Conservation (phyloP, 139 green algal genomes). For the Monoraphidium neglectum region DNA sequence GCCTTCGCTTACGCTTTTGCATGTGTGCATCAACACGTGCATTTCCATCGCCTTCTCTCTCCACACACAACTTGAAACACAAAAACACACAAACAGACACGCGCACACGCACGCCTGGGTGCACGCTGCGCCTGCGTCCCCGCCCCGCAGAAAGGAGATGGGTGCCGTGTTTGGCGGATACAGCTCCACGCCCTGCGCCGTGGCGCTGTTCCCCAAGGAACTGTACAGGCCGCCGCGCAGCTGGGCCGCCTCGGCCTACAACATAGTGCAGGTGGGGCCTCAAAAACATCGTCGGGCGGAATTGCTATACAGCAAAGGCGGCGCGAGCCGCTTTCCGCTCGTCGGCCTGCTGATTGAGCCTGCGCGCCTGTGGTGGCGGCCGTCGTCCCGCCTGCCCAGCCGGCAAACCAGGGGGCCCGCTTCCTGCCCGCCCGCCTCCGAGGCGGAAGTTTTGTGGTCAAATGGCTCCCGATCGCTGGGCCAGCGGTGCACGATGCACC, state of each 20-base stretch:
- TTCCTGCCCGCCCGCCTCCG: too few relatives aligned
- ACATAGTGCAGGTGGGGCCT: too few relatives aligned
- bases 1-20: not conserved
- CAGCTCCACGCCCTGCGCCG: conserved; percentile 6
- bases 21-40: not conserved
- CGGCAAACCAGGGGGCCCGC: too few relatives aligned
- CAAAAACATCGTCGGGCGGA: too few relatives aligned
- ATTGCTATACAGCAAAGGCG: too few relatives aligned
- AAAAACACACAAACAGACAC: not conserved
- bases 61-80: not conserved
- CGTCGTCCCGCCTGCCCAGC: too few relatives aligned
- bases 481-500: too few relatives aligned
- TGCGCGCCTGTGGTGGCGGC: too few relatives aligned
- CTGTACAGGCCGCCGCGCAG: not conserved
- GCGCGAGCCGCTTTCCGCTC: too few relatives aligned
- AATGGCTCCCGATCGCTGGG: too few relatives aligned
- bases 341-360: too few relatives aligned
- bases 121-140: not conserved
- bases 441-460: too few relatives aligned
- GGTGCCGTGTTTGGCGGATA: not conserved
- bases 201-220: conserved; percentile 26
- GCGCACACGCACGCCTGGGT: not conserved
- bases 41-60: not conserved
- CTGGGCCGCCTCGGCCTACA: conserved; percentile 14
- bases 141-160: conserved; percentile 9